These are phyloP conservation scores for Aspergillus fumigatiaffinis DNA, from an alignment of 2,329 filamentous ascomycete species.

Conservation along the genomic window DNA sequence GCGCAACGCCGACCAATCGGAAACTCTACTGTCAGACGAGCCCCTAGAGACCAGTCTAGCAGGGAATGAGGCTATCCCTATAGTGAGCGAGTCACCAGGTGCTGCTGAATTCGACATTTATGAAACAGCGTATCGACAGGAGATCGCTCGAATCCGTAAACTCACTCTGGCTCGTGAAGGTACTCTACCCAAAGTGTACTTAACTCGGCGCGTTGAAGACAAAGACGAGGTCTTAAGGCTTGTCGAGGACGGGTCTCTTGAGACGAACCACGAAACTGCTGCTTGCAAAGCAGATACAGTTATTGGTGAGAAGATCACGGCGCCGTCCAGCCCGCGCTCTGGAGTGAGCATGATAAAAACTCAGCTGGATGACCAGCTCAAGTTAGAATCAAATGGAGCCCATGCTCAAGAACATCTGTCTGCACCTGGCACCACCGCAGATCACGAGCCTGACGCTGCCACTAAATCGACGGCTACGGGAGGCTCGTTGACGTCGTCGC, in stretches of 20 bases:
- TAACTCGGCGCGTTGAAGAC: conserved; percentile 49
- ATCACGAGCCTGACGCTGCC: conserved; percentile 1
- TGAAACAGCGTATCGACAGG: conserved; percentile 78
- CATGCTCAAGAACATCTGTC: not conserved
- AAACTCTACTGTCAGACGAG: conserved; percentile 35
- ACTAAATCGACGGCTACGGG: conserved; percentile 2
- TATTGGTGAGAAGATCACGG: conserved; percentile 10
- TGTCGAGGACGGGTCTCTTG: conserved; percentile 23
- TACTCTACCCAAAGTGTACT: conserved; percentile 55
- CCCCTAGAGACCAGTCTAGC: conserved; percentile 23
- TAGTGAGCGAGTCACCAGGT: conserved; percentile 79
- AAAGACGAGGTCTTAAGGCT: conserved; percentile 33
- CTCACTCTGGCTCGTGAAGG: conserved; percentile 35
- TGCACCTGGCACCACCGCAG: not conserved
- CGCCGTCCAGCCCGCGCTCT: conserved; percentile 10
- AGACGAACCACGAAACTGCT: not conserved
- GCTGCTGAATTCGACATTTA: conserved; percentile 85
- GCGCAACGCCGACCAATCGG: conserved; percentile 19
- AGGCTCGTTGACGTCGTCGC: not conserved
- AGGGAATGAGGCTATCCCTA: conserved; percentile 21
- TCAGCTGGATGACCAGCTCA: conserved; percentile 12
- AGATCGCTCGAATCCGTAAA: conserved; percentile 68
- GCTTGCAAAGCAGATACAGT: not conserved
- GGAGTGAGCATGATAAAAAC: conserved; percentile 14
- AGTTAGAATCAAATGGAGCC: not conserved